Conservation (phyloP, 345 rosid species). For the Hirschfeldia incana region DNA sequence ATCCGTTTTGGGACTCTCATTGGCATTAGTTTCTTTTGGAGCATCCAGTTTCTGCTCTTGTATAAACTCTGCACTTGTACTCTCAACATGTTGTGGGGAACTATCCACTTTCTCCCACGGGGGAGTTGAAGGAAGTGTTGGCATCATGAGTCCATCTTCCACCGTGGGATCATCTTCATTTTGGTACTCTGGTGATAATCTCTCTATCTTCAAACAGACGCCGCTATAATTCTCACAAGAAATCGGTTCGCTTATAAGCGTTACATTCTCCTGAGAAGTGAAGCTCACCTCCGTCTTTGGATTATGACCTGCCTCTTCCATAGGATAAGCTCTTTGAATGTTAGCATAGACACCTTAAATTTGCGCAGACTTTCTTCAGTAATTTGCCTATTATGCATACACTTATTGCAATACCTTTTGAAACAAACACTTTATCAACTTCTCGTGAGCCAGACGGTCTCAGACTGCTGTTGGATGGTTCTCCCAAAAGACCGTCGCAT, state of each 20-base stretch:
- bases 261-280: neutral
- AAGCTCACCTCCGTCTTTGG: neutral
- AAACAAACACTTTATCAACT: conserved; percentile 1
- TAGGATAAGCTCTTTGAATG: neutral
- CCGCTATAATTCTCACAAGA: conserved; percentile 9
- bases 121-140: neutral
- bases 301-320: conserved; percentile 15
- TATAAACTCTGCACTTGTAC: neutral
- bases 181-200: conserved; percentile 20
- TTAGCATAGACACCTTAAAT: neutral
- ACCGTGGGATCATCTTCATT: conserved; percentile 19
- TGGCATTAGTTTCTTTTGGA: conserved; percentile 4
- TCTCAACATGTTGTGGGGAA: neutral
- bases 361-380: neutral
- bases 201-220: conserved; percentile 11
- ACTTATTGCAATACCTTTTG: conserved; percentile 8
- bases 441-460: neutral
- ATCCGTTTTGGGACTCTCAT: neutral
- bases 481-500: neutral
- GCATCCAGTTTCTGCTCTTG: conserved; percentile 24
- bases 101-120: neutral
- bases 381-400: conserved; percentile 4
- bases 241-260: neutral
- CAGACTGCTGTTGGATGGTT: conserved; percentile 1
- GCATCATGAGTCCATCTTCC: conserved; percentile 13